phyloP scores from a whole-genome alignment of 441 rosid genomes.

The Breynia disticha region DNA sequence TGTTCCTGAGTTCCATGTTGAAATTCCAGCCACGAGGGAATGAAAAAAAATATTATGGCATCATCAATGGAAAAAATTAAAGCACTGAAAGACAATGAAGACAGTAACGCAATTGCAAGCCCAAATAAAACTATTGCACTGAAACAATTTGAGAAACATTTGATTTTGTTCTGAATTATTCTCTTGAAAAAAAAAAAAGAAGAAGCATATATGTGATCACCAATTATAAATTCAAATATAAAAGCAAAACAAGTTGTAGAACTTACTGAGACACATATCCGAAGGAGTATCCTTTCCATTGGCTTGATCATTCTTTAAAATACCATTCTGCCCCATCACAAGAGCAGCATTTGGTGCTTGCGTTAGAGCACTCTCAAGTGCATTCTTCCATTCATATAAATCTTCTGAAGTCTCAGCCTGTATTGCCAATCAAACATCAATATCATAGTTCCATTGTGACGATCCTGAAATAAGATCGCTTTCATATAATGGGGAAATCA shows the following conservation, averaged over 20 bases:
- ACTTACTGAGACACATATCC: constrained; percentile 46
- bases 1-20: not conserved
- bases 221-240: not conserved
- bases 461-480: no score
- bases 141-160: no score
- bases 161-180: no score
- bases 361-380: constrained; percentile 83
- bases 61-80: not conserved
- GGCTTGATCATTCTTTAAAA: constrained; percentile 58
- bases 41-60: not conserved
- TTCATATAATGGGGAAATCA: not conserved
- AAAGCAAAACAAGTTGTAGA: not conserved
- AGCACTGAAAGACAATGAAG: not conserved
- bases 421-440: no score
- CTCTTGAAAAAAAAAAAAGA: no score
- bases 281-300: constrained; percentile 41
- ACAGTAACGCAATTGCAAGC: no score
- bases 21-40: not conserved
- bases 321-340: constrained; percentile 78
- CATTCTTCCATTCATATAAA: constrained; percentile 83
- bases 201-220: no score
- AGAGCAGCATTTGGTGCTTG: constrained; percentile 79
- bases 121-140: no score
- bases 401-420: constrained; percentile 97
- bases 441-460: no score